These are phyloP conservation scores for Trifolium dubium DNA, from an alignment of 306 rosid genomes.

Conservation along the genomic window DNA sequence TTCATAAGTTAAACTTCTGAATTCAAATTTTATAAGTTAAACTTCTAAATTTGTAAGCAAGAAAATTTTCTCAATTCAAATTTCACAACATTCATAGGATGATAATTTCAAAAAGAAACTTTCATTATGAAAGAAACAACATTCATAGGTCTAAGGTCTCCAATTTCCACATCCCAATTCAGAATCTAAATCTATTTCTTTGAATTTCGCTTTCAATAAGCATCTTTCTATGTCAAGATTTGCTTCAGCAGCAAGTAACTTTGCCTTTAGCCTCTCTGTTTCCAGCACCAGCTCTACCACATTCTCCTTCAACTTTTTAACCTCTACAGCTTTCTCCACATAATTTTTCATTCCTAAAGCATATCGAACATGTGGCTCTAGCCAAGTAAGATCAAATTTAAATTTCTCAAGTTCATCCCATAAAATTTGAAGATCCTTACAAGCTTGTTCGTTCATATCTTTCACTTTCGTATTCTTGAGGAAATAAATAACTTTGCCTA, in stretches of 20 bases:
- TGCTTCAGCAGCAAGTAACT: constrained; percentile 21
- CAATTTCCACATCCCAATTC: constrained; percentile 31
- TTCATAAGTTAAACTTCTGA: too few species aligned
- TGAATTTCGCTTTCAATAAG: not conserved
- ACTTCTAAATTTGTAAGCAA: too few species aligned
- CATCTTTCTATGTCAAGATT: constrained; percentile 28
- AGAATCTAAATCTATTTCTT: constrained; percentile 31
- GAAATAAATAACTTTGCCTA: constrained; percentile 38
- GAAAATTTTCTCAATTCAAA: too few species aligned
- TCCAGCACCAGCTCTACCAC: constrained; percentile 25
- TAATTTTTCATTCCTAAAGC: constrained; percentile 36
- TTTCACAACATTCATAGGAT: too few species aligned
- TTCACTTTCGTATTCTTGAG: constrained; percentile 15
- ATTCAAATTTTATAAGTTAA: too few species aligned
- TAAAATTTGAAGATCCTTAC: constrained; percentile 22
- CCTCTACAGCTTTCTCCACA: constrained; percentile 31
- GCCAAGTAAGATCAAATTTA: constrained; percentile 41
- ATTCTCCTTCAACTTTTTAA: constrained; percentile 7
- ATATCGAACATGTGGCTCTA: constrained; percentile 43
- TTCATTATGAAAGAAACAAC: too few species aligned
- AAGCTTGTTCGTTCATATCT: not conserved
- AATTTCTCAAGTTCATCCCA: constrained; percentile 42
- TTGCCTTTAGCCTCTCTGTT: constrained; percentile 21
- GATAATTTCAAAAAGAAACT: too few species aligned
- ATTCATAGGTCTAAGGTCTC: too few species aligned